Evolutionary conservation across 108 stramenopile genomes (phyloP).

Genomic region (Fragilariopsis cylindrus): DNA sequence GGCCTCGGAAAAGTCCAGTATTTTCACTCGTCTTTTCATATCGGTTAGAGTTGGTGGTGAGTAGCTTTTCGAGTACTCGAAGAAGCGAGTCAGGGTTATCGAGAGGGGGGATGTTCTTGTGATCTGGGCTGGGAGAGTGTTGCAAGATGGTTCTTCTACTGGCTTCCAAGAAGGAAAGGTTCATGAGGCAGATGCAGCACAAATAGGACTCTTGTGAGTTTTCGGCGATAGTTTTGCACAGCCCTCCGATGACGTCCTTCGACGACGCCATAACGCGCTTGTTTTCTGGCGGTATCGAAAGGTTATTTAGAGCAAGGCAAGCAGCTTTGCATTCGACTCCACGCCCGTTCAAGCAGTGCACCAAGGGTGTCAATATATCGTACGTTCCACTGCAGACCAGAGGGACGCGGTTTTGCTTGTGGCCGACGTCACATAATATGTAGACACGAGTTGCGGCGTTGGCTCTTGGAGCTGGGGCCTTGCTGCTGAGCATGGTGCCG

Average conservation of each 20-base stretch:
- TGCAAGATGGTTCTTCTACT: conserved; percentile 83
- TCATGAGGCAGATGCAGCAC: conserved; percentile 93
- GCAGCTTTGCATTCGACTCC: conserved; percentile 88
- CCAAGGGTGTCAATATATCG: conserved; percentile 83
- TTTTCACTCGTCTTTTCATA: conserved; percentile 78
- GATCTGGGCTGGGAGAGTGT: conserved; percentile 71
- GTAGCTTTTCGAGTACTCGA: conserved; percentile 76
- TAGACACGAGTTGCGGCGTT: conserved; percentile 88
- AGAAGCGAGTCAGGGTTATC: conserved; percentile 81
- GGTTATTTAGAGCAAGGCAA: conserved; percentile 87
- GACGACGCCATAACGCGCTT: conserved; percentile 87
- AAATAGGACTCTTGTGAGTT: conserved; percentile 90
- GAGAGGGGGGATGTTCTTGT: conserved; percentile 58
- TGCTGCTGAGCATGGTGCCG: conserved; percentile 75
- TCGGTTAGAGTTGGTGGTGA: conserved; percentile 80
- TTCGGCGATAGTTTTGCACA: conserved; percentile 86
- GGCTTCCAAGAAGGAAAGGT: conserved; percentile 89
- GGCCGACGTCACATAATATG: conserved; percentile 87
- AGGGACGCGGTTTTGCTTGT: conserved; percentile 91
- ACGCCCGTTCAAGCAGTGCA: conserved; percentile 80
- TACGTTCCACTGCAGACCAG: conserved; percentile 90
- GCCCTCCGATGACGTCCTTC: conserved; percentile 81
- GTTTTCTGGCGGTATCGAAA: conserved; percentile 92
- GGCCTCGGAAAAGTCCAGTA: background rate
- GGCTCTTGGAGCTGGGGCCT: conserved; percentile 71